A percentile compares a stretch with the other conserved stretches of the same genome.
Conservation (phyloP, 352 stramenopile species). For the Discostella stelligera region DNA sequence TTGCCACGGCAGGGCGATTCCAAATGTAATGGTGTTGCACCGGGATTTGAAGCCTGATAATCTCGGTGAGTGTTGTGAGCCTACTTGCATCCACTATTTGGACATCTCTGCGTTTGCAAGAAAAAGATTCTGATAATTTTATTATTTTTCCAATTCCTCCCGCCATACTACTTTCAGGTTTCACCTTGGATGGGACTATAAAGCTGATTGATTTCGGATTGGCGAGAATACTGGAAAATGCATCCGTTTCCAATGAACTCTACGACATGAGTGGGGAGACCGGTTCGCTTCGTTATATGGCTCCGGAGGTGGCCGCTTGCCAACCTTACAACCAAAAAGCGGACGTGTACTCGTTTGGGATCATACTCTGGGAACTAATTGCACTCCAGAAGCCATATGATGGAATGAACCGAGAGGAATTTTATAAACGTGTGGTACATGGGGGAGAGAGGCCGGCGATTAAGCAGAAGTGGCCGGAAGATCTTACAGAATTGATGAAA, state of each 20-base stretch:
- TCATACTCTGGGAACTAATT: slow-evolving; percentile 83
- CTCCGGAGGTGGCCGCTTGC: slow-evolving; percentile 91
- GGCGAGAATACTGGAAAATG: slow-evolving; percentile 76
- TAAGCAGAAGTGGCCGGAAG: slow-evolving; percentile 78
- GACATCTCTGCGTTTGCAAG: background rate
- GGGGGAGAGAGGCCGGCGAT: slow-evolving; percentile 66
- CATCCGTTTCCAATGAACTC: slow-evolving; percentile 66
- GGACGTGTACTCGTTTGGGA: slow-evolving; percentile 92
- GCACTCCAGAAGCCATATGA: slow-evolving; percentile 80
- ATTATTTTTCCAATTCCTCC: background rate
- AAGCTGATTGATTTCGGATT: slow-evolving; percentile 83
- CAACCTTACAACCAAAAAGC: slow-evolving; percentile 92
- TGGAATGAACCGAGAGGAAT: slow-evolving; percentile 74
- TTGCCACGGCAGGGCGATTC: slow-evolving; percentile 88
- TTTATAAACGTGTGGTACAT: slow-evolving; percentile 78
- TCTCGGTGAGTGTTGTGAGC: slow-evolving; percentile 67
- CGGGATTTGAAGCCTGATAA: slow-evolving; percentile 94
- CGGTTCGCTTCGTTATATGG: slow-evolving; percentile 89
- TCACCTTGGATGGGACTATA: slow-evolving; percentile 76
- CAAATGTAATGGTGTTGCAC: slow-evolving; percentile 88
- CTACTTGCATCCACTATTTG: slow-evolving; percentile 5
- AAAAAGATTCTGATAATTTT: background rate
- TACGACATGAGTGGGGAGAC: slow-evolving; percentile 84
- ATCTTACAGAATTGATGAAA: slow-evolving; percentile 71
- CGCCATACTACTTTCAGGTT: slow-evolving; percentile 38